A percentile compares a stretch with the other conserved stretches of the same genome.
phyloP scores from a whole-genome alignment of 371 early-diverging fungal genomes.

The Dinochytrium kinnereticum region DNA sequence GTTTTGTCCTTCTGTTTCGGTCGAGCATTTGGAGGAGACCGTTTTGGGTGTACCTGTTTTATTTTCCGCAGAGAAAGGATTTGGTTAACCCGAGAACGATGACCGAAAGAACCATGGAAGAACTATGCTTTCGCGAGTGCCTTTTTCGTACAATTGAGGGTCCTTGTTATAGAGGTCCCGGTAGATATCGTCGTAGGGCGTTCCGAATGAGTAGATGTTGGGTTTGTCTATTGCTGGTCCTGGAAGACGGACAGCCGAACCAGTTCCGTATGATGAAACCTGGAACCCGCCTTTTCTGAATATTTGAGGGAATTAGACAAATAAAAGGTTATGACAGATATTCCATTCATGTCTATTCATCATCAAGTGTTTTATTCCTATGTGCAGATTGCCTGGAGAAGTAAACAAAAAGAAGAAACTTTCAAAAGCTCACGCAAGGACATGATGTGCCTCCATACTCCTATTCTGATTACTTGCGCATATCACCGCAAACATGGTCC shows the following conservation, averaged over 20 bases:
- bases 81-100: neutral
- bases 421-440: constrained; percentile 72
- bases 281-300: constrained; percentile 30
- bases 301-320: neutral
- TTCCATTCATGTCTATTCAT: neutral
- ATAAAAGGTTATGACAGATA: neutral
- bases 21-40: constrained; percentile 92
- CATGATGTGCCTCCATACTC: constrained; percentile 95
- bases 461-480: constrained; percentile 98
- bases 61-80: neutral
- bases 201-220: constrained; percentile 92
- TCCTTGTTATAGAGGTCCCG: constrained; percentile 82
- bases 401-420: neutral
- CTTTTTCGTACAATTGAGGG: constrained; percentile 63
- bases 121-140: too few relatives aligned
- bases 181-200: constrained; percentile 89
- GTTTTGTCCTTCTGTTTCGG: constrained; percentile 88
- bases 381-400: neutral
- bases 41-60: constrained; percentile 84
- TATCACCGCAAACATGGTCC: constrained; percentile 66
- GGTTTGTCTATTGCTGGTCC: constrained; percentile 87
- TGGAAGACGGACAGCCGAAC: constrained; percentile 89
- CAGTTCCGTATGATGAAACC: constrained; percentile 72
- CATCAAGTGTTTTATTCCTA: neutral
- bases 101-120: too few relatives aligned